These are phyloP conservation scores for Suzukiozyma palmioleophila DNA, from an alignment of 1,139 yeast genomes.

Conservation along the genomic window DNA sequence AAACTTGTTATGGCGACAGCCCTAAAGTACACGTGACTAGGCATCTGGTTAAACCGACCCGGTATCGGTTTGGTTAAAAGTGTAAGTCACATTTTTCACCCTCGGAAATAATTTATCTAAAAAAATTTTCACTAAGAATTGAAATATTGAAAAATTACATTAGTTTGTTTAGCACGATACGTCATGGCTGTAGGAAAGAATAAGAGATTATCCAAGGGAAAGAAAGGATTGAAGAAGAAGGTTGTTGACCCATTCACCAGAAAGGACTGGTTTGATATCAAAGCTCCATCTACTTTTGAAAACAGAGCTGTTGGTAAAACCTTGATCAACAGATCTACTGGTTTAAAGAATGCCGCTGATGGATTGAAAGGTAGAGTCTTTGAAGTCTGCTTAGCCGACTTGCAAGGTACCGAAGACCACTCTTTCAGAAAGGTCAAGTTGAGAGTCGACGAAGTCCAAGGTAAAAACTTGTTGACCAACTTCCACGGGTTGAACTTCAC, in stretches of 20 bases:
- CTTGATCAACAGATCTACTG: constrained; percentile 45
- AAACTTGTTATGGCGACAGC: too few relatives aligned
- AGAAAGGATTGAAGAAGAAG: constrained; percentile 49
- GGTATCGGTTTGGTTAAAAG: too few relatives aligned
- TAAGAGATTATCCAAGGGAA: constrained; percentile 47
- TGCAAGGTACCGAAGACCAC: constrained; percentile 47
- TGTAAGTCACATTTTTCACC: too few relatives aligned
- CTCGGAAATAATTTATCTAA: too few relatives aligned
- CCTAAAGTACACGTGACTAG: too few relatives aligned
- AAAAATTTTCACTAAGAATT: too few relatives aligned
- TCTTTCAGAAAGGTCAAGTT: constrained; percentile 44
- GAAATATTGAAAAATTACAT: too few relatives aligned
- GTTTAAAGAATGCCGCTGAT: constrained; percentile 50
- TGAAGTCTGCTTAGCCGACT: constrained; percentile 43
- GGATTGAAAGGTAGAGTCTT: constrained; percentile 46
- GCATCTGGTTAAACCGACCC: too few relatives aligned
- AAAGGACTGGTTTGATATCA: constrained; percentile 46
- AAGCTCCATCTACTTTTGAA: constrained; percentile 45
- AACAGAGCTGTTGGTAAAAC: constrained; percentile 46
- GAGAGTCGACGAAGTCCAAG: constrained; percentile 47
- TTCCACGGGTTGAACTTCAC: constrained; percentile 46
- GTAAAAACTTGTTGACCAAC: constrained; percentile 47
- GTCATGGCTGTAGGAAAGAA: constrained; percentile 46
- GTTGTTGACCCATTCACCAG: constrained; percentile 47
- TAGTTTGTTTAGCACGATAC: neutral